phyloP scores from a whole-genome alignment of 164 flowering plant genomes.

The Aristolochia fimbriata region DNA sequence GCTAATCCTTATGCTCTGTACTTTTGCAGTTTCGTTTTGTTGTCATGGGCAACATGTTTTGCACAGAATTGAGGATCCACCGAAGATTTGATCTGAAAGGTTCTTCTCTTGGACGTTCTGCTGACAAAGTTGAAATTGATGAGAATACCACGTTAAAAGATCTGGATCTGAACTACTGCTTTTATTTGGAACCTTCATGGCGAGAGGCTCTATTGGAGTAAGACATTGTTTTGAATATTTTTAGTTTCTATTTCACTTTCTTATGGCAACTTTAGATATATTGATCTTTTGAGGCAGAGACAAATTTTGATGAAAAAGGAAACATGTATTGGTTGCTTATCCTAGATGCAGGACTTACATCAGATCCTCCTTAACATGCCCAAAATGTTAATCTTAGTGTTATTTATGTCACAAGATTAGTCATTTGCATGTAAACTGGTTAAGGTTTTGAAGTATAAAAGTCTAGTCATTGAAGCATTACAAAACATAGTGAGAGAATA shows the following conservation, averaged over 20 bases:
- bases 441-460: too few relatives aligned
- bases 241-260: not conserved
- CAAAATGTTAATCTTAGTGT: too few relatives aligned
- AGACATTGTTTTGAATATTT: constrained; percentile 13
- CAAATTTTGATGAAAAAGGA: too few relatives aligned
- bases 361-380: too few relatives aligned
- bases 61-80: constrained; percentile 91
- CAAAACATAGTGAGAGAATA: too few relatives aligned
- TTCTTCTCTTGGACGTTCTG: constrained; percentile 88
- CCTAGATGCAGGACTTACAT: too few relatives aligned
- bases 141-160: constrained; percentile 94
- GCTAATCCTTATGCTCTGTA: constrained; percentile 9
- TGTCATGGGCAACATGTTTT: constrained; percentile 99
- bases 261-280: not conserved
- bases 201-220: constrained; percentile 68
- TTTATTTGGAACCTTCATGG: constrained; percentile 97
- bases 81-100: constrained; percentile 97
- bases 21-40: constrained; percentile 89
- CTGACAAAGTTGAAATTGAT: constrained; percentile 92
- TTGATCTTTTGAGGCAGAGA: too few relatives aligned
- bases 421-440: too few relatives aligned
- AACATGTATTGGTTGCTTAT: too few relatives aligned
- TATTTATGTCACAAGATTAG: too few relatives aligned
- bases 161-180: constrained; percentile 81
- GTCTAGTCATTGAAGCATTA: not conserved